A percentile compares a stretch with the other conserved stretches of the same genome.
These are phyloP conservation scores for Kuraishia ogatae DNA, from an alignment of 805 yeast genomes.

Conservation along the genomic window DNA sequence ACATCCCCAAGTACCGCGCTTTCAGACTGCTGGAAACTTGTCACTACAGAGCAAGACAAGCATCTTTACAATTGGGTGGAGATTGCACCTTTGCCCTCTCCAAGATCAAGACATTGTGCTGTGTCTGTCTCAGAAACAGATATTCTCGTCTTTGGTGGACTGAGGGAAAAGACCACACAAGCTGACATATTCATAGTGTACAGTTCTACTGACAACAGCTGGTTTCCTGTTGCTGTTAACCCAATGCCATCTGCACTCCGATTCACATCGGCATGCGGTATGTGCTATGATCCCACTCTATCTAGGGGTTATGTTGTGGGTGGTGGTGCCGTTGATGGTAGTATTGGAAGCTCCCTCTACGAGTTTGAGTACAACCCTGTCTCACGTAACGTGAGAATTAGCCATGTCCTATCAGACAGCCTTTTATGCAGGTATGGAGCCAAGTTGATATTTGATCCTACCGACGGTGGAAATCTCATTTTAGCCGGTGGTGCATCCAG, in stretches of 20 bases:
- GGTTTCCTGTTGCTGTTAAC: not conserved
- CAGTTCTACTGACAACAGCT: not conserved
- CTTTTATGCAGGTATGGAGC: slow-evolving; percentile 43
- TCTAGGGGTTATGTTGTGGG: not conserved
- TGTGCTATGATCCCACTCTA: not conserved
- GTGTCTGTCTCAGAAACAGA: slow-evolving; percentile 17
- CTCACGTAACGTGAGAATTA: slow-evolving; percentile 12
- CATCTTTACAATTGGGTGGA: slow-evolving; percentile 29
- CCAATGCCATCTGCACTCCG: not conserved
- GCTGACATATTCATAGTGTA: not conserved
- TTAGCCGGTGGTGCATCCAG: slow-evolving; percentile 54
- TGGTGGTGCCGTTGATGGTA: slow-evolving; percentile 4
- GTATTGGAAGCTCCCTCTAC: slow-evolving; percentile 25
- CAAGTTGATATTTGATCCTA: slow-evolving; percentile 18
- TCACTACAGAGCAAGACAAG: slow-evolving; percentile 1
- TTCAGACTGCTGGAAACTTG: slow-evolving; percentile 33
- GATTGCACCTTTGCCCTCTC: slow-evolving; percentile 27
- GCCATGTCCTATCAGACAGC: slow-evolving; percentile 14
- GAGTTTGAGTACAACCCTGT: slow-evolving; percentile 18
- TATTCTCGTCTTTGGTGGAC: slow-evolving; percentile 47
- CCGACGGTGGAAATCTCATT: slow-evolving; percentile 24
- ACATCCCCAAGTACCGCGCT: slow-evolving; percentile 43
- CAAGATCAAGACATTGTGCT: slow-evolving; percentile 45
- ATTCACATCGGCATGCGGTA: not conserved
- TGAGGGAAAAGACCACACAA: slow-evolving; percentile 3